A percentile compares a stretch with the other conserved stretches of the same genome.
These are phyloP conservation scores for Cercospora nicotianae DNA, from an alignment of 2,329 filamentous ascomycete species.

Conservation along the genomic window DNA sequence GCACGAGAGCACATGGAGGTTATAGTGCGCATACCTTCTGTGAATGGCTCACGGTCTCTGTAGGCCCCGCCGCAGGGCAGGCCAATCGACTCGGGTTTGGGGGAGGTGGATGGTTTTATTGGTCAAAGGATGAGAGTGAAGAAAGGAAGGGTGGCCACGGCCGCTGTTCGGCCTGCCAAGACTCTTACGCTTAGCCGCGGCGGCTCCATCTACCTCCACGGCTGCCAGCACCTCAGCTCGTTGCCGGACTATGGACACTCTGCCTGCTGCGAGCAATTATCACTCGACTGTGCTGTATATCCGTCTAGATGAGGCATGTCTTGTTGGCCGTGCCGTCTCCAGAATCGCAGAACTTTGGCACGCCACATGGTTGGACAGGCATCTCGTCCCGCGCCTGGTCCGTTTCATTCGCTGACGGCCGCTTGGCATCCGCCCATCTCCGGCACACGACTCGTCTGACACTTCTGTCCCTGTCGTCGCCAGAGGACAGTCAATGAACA, in stretches of 20 bases:
- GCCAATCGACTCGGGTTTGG: background rate
- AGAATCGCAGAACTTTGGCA: background rate
- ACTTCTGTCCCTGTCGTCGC: background rate
- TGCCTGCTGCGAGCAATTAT: background rate
- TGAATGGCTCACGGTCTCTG: background rate
- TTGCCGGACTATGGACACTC: background rate
- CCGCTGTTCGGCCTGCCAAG: background rate
- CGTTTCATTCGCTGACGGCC: background rate
- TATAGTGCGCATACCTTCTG: background rate
- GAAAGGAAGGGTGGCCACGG: background rate
- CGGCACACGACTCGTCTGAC: background rate
- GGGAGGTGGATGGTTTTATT: background rate
- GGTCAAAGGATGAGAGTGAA: background rate
- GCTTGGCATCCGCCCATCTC: background rate
- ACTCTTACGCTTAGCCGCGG: background rate
- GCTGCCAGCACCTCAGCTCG: background rate
- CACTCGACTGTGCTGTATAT: background rate
- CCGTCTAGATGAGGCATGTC: background rate
- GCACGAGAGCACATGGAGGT: background rate
- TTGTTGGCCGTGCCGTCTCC: background rate
- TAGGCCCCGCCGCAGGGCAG: background rate
- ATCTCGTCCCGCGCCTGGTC: background rate
- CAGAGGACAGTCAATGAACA: background rate
- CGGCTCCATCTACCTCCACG: background rate
- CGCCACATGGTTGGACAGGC: conserved; percentile 1